Base-by-base conservation (phyloP, 495 filamentous ascomycete species). In the Pseudoneurospora amorphoporcata region DNA sequence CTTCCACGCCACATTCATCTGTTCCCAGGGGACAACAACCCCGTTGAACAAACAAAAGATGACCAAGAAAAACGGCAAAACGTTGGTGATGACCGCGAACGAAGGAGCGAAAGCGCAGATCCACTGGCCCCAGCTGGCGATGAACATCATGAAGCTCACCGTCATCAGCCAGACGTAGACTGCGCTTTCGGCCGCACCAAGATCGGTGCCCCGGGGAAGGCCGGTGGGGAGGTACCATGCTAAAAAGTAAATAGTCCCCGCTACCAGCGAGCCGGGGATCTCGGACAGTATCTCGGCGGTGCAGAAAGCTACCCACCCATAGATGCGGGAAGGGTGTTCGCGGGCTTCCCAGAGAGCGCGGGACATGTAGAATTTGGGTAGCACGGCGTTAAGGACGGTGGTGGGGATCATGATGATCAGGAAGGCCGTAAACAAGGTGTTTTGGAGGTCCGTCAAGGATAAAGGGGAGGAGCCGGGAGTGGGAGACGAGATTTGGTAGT, bases 81-180 rank as follows among this genome's bases (percentile, higher is more conserved):
- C 83, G 81, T 95, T 94, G 65, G 88, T 88, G 76, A 94, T 93
- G 76, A 95, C 90, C 4, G 91, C 92, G 83, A 94, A 93, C 8
- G 84, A 88, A 1, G 92, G 92, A 0, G 93, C 90, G 81, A 93
- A 92, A 5, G 92, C 90, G 76, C 89, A 91, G 74, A 94, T 92
- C 90, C 91, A 94, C 77, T 95, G 92, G 35, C 92, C 92, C 91
- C 91, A 94, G 72, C 86, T 89, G 7, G 87, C 86, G 74, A 88
- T 85, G 86, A 95, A 95, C 39, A 95, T 81, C 86, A 90, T 92
- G 83, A 95, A 94, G 0, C 95, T 86, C 76, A 96, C 82, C 1
- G 88, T 88, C 90, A 97, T 93, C 23, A 97, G 82, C 84, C 92
- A 97, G 61, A 92, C 90, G 78, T 96, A 96, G 58, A 94, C 92